Conservation (phyloP, 495 filamentous ascomycete genomes). For the Penicillium argentinense region DNA sequence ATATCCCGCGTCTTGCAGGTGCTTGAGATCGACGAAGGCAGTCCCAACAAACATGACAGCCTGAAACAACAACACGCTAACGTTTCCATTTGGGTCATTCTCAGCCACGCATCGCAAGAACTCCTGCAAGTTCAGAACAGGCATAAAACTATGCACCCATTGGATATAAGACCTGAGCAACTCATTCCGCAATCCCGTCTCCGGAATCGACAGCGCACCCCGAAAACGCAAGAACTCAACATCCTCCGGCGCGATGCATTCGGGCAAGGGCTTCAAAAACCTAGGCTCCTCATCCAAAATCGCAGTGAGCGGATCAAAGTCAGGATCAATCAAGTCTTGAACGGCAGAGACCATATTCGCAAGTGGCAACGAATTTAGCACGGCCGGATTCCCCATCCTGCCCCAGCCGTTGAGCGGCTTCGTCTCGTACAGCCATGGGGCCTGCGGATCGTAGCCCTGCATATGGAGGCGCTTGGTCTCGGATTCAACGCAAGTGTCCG, state of each 20-base stretch:
- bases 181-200: conserved; percentile 63
- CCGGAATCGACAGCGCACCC: conserved; percentile 69
- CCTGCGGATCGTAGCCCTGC: conserved; percentile 34
- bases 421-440: conserved; percentile 37
- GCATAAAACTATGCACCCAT: conserved; percentile 86
- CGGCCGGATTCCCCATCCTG: conserved; percentile 28
- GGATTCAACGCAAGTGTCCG: conserved; percentile 18
- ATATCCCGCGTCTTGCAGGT: conserved; percentile 68
- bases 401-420: conserved; percentile 31
- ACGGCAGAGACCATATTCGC: conserved; percentile 46
- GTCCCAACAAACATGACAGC: conserved; percentile 79
- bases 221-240: conserved; percentile 70
- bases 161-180: conserved; percentile 72
- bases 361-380: conserved; percentile 33
- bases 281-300: conserved; percentile 43
- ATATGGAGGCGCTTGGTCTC: conserved; percentile 28
- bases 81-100: conserved; percentile 59
- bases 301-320: conserved; percentile 45
- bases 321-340: conserved; percentile 44
- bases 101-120: conserved; percentile 61
- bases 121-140: conserved; percentile 70
- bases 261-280: conserved; percentile 51
- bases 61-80: conserved; percentile 76
- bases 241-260: conserved; percentile 65
- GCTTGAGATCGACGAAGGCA: conserved; percentile 69